Evolutionary conservation across 2,329 filamentous ascomycete genomes (phyloP), one percentile per base, ranked within the genome.

Genomic region (Fusarium dlaminii): DNA sequence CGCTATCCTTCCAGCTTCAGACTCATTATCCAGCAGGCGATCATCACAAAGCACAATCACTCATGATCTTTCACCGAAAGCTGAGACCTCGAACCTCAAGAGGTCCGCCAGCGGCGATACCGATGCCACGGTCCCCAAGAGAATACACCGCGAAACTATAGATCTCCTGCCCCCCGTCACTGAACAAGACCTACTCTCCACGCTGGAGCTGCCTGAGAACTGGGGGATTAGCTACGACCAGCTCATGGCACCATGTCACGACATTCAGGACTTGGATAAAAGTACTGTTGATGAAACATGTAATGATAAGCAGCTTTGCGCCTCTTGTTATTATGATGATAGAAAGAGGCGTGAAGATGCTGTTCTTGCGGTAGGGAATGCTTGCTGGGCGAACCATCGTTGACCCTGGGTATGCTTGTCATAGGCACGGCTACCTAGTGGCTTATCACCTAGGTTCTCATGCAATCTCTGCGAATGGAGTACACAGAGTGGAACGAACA

Each of bases 221-320:
- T 11, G 36, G 36, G 10, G 4, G 36, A 37, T 12, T 11, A 37
- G 3, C 10, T 37, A 7, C 36, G 10, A 11, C 18, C 17, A 37
- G 3, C 36, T 11, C 36, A 4, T 11, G 10, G 10, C 36, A 37
- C 36, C 18, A 37, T 20, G 17, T 18, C 36, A 18, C 36, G 36
- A 37, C 3, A 18, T 11, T 11, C 18, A 37, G 36, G 36, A 20
- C 36, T 37, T 37, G 4, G 14, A 13, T 5, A 9, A n/a, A 3
- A 18, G 5, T 3, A 7, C 22, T n/a, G 0, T 32, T 13, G 15
- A 15, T 18, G 29, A 18, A 6, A 3, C 3, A 5, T 5, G 12
- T 14, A 2, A 8, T n/a, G 15, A 32, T 14, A 22, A 17, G 20
- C 10, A n/a, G 4, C 14, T 20, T n/a, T 20, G 29, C 8, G 13